phyloP scores from a whole-genome alignment of 2,329 filamentous ascomycete species.

The Epichloe aotearoae region DNA sequence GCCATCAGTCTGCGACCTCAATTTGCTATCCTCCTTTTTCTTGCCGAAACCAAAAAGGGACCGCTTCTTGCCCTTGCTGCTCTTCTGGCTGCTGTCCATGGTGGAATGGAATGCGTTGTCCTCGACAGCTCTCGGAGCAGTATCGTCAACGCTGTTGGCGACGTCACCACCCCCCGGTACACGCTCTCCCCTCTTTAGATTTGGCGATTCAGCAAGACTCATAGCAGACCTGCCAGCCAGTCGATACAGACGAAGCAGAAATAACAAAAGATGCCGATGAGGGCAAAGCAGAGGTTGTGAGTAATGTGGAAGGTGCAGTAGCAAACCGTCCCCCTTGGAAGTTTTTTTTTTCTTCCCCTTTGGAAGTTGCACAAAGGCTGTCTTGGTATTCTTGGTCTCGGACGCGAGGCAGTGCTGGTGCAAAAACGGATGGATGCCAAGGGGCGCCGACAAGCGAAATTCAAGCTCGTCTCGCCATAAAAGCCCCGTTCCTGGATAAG shows the following conservation, averaged over 20 bases:
- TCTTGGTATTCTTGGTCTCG: not conserved
- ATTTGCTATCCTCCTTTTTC: slow-evolving; percentile 37
- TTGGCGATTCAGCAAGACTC: slow-evolving; percentile 18
- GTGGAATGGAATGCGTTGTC: slow-evolving; percentile 15
- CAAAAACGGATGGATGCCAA: not conserved
- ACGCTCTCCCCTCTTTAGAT: slow-evolving; percentile 8
- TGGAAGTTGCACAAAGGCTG: not conserved
- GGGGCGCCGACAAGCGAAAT: slow-evolving; percentile 1
- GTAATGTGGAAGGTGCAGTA: not conserved
- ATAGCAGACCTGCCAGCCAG: slow-evolving; percentile 9
- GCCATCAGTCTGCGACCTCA: slow-evolving; percentile 22
- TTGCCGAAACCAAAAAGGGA: slow-evolving; percentile 48
- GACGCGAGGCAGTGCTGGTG: slow-evolving; percentile 1
- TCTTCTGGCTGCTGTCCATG: slow-evolving; percentile 13
- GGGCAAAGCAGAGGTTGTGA: not conserved
- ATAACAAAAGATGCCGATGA: not conserved
- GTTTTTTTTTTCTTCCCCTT: not conserved
- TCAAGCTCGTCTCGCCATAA: not conserved
- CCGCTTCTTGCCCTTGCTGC: slow-evolving; percentile 35
- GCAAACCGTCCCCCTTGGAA: not conserved
- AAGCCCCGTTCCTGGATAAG: not conserved
- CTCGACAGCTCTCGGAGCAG: slow-evolving; percentile 19
- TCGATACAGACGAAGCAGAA: not conserved
- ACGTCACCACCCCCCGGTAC: slow-evolving; percentile 6
- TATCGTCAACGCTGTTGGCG: slow-evolving; percentile 16